Evolutionary conservation across 1,139 yeast species (phyloP).

Genomic region (Candida labiduridarum): DNA sequence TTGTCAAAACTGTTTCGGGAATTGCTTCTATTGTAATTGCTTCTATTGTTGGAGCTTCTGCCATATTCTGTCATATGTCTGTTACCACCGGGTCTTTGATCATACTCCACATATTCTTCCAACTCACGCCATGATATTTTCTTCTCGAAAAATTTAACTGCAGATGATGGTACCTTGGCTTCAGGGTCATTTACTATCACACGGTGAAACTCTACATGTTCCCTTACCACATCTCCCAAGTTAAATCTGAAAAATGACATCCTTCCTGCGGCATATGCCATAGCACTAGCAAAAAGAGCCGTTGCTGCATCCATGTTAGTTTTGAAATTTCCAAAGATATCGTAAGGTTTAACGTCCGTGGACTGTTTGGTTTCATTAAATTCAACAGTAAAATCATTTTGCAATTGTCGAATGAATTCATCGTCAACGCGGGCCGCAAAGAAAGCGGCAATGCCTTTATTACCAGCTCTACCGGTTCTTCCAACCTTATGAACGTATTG

Average conservation of each 20-base stretch:
- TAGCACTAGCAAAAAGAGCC: too few species aligned
- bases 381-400: conserved; percentile 48
- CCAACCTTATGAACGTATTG: conserved; percentile 93
- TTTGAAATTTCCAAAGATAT: conserved; percentile 17
- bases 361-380: conserved; percentile 36
- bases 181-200: conserved; percentile 17
- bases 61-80: too few species aligned
- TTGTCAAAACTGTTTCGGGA: conserved; percentile 7
- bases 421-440: conserved; percentile 51
- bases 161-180: conserved; percentile 14
- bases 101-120: conserved; percentile 6
- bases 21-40: background rate
- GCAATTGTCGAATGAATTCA: conserved; percentile 48
- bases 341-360: conserved; percentile 12
- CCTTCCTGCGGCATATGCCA: too few species aligned
- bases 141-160: background rate
- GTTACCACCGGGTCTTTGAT: background rate
- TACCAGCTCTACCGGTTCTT: conserved; percentile 95
- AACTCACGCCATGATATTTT: background rate
- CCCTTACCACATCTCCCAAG: conserved; percentile 9
- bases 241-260: conserved; percentile 24
- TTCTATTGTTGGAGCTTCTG: too few species aligned
- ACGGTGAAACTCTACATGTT: conserved; percentile 16
- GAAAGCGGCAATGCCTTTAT: conserved; percentile 65
- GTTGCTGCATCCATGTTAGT: conserved; percentile 17